A percentile compares a stretch with the other conserved stretches of the same genome.
Conservation (phyloP, 2,329 filamentous ascomycete genomes). For the Monosporascus sp. region DNA sequence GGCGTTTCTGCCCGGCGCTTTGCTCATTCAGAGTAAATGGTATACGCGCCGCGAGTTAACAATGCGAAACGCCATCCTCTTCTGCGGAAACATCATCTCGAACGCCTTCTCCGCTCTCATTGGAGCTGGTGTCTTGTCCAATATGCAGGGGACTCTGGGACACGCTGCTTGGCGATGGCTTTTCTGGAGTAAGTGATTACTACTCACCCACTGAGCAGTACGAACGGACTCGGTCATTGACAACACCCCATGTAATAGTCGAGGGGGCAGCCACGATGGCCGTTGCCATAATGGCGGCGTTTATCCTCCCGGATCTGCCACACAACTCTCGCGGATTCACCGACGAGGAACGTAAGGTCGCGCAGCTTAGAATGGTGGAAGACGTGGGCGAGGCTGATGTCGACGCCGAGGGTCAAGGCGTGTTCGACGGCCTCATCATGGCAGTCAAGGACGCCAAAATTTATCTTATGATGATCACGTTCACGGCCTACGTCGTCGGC, state of each 20-base stretch:
- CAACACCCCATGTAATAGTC: conserved; percentile 36
- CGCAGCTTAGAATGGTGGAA: conserved; percentile 50
- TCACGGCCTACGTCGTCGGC: conserved; percentile 56
- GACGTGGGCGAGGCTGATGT: conserved; percentile 52
- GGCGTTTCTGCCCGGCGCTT: conserved; percentile 57
- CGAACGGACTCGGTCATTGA: no score
- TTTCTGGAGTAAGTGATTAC: conserved; percentile 37
- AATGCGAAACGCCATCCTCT: conserved; percentile 50
- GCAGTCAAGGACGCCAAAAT: conserved; percentile 56
- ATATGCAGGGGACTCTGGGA: conserved; percentile 50
- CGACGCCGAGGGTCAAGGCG: conserved; percentile 43
- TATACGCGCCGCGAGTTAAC: conserved; percentile 57
- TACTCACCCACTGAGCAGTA: not conserved
- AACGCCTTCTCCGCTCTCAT: conserved; percentile 56
- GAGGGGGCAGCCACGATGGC: conserved; percentile 48
- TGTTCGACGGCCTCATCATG: conserved; percentile 51
- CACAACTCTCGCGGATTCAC: conserved; percentile 53
- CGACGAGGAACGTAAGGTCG: conserved; percentile 50
- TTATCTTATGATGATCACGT: conserved; percentile 58
- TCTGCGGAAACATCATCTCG: conserved; percentile 54
- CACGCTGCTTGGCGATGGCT: conserved; percentile 57
- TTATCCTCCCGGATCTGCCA: conserved; percentile 50
- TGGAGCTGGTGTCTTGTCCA: conserved; percentile 52
- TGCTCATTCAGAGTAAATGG: conserved; percentile 61
- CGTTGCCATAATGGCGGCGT: conserved; percentile 39